Evolutionary conservation across 345 rosid genomes (phyloP).

Genomic region (Pistacia vera): DNA sequence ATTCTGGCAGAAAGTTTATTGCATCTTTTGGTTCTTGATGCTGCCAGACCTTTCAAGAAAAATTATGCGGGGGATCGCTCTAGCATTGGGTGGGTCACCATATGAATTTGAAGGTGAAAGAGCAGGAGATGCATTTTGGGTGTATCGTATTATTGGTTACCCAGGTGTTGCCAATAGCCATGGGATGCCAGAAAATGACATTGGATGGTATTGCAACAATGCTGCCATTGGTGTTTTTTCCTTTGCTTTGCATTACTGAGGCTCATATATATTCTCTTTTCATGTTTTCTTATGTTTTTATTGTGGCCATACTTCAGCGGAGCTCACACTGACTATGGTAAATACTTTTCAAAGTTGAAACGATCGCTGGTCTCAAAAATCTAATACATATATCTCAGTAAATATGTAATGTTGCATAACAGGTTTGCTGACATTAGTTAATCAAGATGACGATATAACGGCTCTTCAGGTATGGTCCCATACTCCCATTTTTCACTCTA

Average conservation of each 20-base stretch:
- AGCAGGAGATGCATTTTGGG: conserved; percentile 92
- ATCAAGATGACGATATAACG: conserved; percentile 81
- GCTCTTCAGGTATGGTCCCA: conserved; percentile 66
- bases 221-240: conserved; percentile 7
- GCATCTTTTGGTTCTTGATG: conserved; percentile 8
- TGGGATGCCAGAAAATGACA: conserved; percentile 44
- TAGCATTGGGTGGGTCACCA: conserved; percentile 70
- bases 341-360: conserved; percentile 16
- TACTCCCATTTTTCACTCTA: neutral
- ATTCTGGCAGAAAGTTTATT: conserved; percentile 6
- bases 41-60: conserved; percentile 70
- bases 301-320: conserved; percentile 47
- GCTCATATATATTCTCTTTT: neutral
- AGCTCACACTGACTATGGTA: conserved; percentile 93
- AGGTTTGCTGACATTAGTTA: conserved; percentile 80
- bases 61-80: conserved; percentile 72
- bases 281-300: conserved; percentile 6
- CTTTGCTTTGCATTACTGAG: neutral
- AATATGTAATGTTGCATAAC: conserved; percentile 5
- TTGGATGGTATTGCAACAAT: conserved; percentile 70
- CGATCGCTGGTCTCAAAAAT: conserved; percentile 1
- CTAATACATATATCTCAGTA: conserved; percentile 1
- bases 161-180: conserved; percentile 47
- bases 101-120: conserved; percentile 72
- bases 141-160: conserved; percentile 75